Conservation (phyloP, 495 filamentous ascomycete genomes). For the Penicillium soppii region DNA sequence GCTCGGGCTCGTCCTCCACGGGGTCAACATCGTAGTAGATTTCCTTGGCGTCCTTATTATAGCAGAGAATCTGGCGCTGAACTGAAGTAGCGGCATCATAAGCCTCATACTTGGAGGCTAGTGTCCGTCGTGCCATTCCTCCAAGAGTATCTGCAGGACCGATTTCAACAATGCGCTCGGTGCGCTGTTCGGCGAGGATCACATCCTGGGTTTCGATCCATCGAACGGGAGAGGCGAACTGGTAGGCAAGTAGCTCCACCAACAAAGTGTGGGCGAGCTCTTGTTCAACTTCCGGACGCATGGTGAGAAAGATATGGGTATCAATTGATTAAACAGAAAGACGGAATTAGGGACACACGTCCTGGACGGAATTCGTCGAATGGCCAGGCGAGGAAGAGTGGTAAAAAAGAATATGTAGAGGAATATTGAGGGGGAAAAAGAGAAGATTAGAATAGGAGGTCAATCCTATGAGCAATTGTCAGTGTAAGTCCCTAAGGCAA, state of each 20-base stretch:
- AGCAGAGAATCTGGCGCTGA: conserved; percentile 96
- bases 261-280: conserved; percentile 96
- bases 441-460: conserved; percentile 6
- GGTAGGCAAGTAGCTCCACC: conserved; percentile 97
- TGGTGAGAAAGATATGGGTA: conserved; percentile 50
- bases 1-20: conserved; percentile 80
- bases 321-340: conserved; percentile 15
- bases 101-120: conserved; percentile 97
- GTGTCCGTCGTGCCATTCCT: conserved; percentile 94
- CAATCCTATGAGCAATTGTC: conserved; percentile 1
- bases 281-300: conserved; percentile 98
- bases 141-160: conserved; percentile 97
- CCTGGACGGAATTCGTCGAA: conserved; percentile 1
- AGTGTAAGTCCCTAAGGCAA: conserved; percentile 4
- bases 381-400: conserved; percentile 6
- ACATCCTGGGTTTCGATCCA: conserved; percentile 99
- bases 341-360: conserved; percentile 1
- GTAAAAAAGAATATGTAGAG: conserved; percentile 5
- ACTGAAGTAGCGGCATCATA: conserved; percentile 96
- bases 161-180: conserved; percentile 96
- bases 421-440: too few relatives aligned
- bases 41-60: conserved; percentile 98
- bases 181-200: conserved; percentile 89
- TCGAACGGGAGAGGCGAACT: conserved; percentile 97
- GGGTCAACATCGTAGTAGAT: conserved; percentile 99